Evolutionary conservation across 106 monocot genomes (phyloP).

Genomic region (Acorus calamus): DNA sequence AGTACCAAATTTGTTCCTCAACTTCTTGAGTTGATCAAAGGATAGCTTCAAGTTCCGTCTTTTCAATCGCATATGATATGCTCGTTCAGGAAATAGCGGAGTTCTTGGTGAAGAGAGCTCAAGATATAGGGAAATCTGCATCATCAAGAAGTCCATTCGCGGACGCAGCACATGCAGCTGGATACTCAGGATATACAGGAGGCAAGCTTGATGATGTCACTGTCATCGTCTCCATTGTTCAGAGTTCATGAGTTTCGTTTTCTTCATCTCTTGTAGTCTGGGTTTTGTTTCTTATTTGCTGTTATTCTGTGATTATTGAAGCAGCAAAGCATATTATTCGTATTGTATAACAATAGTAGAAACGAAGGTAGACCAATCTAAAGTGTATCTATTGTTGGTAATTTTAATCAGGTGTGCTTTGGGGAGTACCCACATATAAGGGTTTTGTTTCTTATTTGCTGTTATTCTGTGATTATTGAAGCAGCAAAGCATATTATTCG

Average conservation of each 20-base stretch:
- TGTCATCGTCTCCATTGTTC: conserved; percentile 69
- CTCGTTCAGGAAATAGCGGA: conserved; percentile 61
- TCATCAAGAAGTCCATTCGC: conserved; percentile 66
- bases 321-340: background rate
- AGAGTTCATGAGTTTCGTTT: conserved; percentile 14
- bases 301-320: background rate
- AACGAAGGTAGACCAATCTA: too few relatives aligned
- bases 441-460: too few relatives aligned
- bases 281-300: too few relatives aligned
- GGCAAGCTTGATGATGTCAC: conserved; percentile 98
- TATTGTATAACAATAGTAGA: too few relatives aligned
- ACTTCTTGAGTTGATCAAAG: background rate
- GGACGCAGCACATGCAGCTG: conserved; percentile 76
- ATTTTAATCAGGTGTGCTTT: too few relatives aligned
- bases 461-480: background rate
- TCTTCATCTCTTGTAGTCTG: background rate
- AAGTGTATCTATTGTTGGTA: too few relatives aligned
- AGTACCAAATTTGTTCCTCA: background rate
- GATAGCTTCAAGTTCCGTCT: too few relatives aligned
- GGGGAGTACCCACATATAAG: too few relatives aligned
- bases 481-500: background rate
- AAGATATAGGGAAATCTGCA: conserved; percentile 63
- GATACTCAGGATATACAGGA: conserved; percentile 54
- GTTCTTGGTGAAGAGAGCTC: conserved; percentile 45
- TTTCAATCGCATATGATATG: too few relatives aligned